These are phyloP conservation scores for Xylariales sp. DNA, from an alignment of 2,329 filamentous ascomycete genomes.

Conservation along the genomic window DNA sequence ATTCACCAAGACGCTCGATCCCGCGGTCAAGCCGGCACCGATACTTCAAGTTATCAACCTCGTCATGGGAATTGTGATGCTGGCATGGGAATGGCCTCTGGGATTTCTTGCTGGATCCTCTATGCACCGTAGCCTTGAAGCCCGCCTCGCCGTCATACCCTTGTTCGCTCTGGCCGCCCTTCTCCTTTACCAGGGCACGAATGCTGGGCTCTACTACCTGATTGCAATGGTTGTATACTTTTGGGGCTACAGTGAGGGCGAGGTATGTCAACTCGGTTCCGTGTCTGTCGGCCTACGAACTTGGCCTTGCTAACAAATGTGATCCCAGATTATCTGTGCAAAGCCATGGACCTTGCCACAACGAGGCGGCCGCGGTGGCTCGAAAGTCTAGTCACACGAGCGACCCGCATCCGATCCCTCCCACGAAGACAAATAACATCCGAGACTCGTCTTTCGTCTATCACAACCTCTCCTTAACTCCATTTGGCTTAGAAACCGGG, in stretches of 20 bases:
- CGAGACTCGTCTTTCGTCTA: no score
- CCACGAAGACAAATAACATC: no score
- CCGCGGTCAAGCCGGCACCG: conserved; percentile 81
- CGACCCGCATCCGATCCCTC: no score
- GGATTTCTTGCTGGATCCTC: conserved; percentile 69
- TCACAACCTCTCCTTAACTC: no score
- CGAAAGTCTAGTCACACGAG: conserved; percentile 7
- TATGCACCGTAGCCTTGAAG: conserved; percentile 84
- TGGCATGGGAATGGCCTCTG: conserved; percentile 91
- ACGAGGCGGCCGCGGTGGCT: conserved; percentile 34
- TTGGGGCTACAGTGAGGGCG: conserved; percentile 95
- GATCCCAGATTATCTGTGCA: conserved; percentile 57
- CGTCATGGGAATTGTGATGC: conserved; percentile 68
- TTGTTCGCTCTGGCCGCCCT: conserved; percentile 69
- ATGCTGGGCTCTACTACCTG: conserved; percentile 87
- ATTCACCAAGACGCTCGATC: conserved; percentile 83
- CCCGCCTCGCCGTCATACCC: conserved; percentile 77
- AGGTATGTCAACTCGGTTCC: conserved; percentile 57
- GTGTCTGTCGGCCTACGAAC: conserved; percentile 1
- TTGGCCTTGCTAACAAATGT: no score
- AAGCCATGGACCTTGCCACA: conserved; percentile 68
- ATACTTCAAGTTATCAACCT: conserved; percentile 88
- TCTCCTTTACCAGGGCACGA: conserved; percentile 87
- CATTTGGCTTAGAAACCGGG: no score
- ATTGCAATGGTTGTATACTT: conserved; percentile 86